A percentile compares a stretch with the other conserved stretches of the same genome.
These are phyloP conservation scores for Sphaerulina populicola DNA, from an alignment of 2,329 filamentous ascomycete genomes.

Conservation along the genomic window DNA sequence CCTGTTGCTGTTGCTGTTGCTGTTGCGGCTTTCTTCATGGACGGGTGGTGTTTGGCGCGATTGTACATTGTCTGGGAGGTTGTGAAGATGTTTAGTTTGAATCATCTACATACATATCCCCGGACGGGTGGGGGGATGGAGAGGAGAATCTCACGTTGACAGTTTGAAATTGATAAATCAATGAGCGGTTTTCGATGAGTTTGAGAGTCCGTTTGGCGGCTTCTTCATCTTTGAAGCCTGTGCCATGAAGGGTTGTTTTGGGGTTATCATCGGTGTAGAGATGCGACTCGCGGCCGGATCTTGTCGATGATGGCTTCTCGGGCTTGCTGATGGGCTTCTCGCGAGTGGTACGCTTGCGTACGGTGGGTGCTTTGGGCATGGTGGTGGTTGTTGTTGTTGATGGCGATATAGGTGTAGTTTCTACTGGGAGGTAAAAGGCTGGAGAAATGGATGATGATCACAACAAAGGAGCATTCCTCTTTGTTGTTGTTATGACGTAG, in stretches of 20 bases:
- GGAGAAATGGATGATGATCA: not conserved
- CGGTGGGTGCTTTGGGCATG: conserved; percentile 16
- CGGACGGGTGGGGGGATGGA: too few species aligned
- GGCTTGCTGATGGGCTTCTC: conserved; percentile 8
- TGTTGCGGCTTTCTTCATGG: conserved; percentile 22
- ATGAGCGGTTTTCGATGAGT: conserved; percentile 26
- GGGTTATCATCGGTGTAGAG: conserved; percentile 33
- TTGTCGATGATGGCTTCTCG: conserved; percentile 9
- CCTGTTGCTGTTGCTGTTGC: conserved; percentile 12
- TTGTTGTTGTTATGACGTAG: not conserved
- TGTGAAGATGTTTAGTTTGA: too few species aligned
- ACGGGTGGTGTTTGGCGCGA: conserved; percentile 26
- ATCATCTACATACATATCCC: too few species aligned
- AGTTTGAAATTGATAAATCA: conserved; percentile 31
- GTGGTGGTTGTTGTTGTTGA: not conserved
- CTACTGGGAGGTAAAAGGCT: too few species aligned
- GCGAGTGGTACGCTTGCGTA: conserved; percentile 7
- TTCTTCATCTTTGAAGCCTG: conserved; percentile 28
- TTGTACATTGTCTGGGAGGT: conserved; percentile 28
- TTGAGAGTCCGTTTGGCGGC: conserved; percentile 25
- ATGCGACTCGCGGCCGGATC: conserved; percentile 26
- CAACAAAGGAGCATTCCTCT: not conserved
- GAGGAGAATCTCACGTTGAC: conserved; percentile 17
- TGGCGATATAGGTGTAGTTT: too few species aligned
- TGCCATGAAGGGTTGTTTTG: conserved; percentile 29